A percentile compares a stretch with the other conserved stretches of the same genome.
phyloP scores from a whole-genome alignment of 2,329 filamentous ascomycete genomes.

The Aureobasidium sp. region DNA sequence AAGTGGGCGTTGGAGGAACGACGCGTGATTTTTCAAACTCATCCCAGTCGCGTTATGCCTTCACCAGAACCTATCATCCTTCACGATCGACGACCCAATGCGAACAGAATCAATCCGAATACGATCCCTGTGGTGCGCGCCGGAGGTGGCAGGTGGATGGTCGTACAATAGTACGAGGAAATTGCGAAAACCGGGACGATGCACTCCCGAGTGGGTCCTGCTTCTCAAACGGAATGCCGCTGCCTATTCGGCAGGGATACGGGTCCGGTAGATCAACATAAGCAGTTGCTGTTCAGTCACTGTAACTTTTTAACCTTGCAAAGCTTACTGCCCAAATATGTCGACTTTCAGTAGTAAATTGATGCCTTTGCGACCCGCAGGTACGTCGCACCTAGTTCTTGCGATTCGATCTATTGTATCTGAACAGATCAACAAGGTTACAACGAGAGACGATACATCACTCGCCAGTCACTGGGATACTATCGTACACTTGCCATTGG shows the following conservation, averaged over 20 bases:
- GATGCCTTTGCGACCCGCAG: neutral
- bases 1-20: neutral
- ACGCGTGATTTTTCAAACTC: neutral
- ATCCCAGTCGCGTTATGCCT: neutral
- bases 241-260: neutral
- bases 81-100: neutral
- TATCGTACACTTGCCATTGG: conserved; percentile 33
- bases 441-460: conserved; percentile 33
- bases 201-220: neutral
- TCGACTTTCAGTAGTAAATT: too few species aligned
- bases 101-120: too few species aligned
- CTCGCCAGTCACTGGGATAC: conserved; percentile 31
- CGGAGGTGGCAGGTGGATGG: neutral
- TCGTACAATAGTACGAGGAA: too few species aligned
- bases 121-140: too few species aligned
- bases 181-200: neutral
- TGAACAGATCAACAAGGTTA: neutral
- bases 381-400: neutral
- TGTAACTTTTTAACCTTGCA: too few species aligned
- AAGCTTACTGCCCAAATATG: neutral
- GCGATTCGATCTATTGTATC: neutral
- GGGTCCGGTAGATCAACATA: neutral
- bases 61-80: neutral
- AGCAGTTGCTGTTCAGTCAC: neutral
- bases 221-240: neutral